Percentiles rank a stretch among this genome's conserved stretches.
Conservation (phyloP, 768 basidiomycete species). For the Chiua virens region DNA sequence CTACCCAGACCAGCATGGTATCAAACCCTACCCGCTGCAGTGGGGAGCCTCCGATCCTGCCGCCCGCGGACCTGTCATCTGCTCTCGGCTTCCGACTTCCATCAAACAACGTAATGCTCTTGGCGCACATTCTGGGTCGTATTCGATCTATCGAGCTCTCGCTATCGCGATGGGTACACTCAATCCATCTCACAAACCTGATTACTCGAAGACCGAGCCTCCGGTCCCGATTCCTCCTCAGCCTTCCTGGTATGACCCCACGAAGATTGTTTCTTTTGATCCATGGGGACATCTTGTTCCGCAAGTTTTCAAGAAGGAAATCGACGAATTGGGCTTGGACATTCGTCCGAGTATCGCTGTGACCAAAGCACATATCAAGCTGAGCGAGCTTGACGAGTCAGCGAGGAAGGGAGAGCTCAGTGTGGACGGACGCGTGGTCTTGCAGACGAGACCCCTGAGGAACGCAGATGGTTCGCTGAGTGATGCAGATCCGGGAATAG, state of each 20-base stretch:
- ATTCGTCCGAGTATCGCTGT: conserved; percentile 91
- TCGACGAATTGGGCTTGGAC: conserved; percentile 70
- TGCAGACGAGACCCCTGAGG: conserved; percentile 60
- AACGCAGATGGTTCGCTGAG: conserved; percentile 65
- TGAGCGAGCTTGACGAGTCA: conserved; percentile 87
- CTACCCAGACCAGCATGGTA: conserved; percentile 92
- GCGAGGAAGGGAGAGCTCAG: conserved; percentile 67
- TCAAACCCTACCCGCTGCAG: conserved; percentile 70
- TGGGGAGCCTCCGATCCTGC: conserved; percentile 76
- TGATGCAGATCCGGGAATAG: conserved; percentile 70
- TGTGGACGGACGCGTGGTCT: conserved; percentile 82
- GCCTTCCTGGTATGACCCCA: conserved; percentile 71
- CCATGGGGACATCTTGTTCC: conserved; percentile 92
- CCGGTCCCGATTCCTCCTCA: conserved; percentile 78
- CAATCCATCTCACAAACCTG: conserved; percentile 75
- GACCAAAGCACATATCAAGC: conserved; percentile 92
- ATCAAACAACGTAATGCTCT: conserved; percentile 93
- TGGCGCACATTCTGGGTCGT: conserved; percentile 91
- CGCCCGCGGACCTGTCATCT: conserved; percentile 83
- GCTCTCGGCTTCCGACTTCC: conserved; percentile 77
- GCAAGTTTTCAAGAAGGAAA: conserved; percentile 60
- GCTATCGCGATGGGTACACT: conserved; percentile 89
- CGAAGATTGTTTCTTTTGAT: conserved; percentile 89
- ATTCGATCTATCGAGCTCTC: conserved; percentile 92
- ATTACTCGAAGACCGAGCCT: conserved; percentile 82